Evolutionary conservation across 1,139 yeast species (phyloP), one percentile per base, ranked within the genome.

Genomic region (Candida sojae): DNA sequence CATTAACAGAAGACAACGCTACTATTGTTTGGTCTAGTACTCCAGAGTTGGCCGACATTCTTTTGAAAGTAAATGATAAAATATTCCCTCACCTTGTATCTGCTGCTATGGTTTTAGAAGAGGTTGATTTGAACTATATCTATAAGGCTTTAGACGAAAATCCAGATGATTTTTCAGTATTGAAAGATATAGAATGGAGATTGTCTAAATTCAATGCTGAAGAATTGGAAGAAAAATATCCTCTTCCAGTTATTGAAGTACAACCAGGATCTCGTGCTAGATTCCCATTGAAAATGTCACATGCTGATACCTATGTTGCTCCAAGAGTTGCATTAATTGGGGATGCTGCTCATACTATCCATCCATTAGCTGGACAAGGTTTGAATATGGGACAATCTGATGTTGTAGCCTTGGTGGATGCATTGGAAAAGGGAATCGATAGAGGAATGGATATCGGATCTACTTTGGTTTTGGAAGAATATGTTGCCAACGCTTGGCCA

Each of bases 381-480:
- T 79, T 93, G 51, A 93, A 93, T 64, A 91, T 93, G 96, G 99
- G 99, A n/a, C 97, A 92, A 64, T 84, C 87, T 33, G 99, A 93
- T 62, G 97, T 89, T 2, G 84, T 84, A 48, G 73, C 85, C 2
- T 74, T 93, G 39, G 83, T 86, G 1, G 71, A 66, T 1, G 88
- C 95, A 0, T 63, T 93, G 39, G 96, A 89, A 56, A 71, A 57
- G 9, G 96, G 96, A 1, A 70, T 81, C 3, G 71, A 73, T 32
- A 74, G 97, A 41, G 99, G 99, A 0, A 74, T 88, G 54, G 99
- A 95, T 61, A 85, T 93, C 47, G 99, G 98, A 1, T 79, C 86
- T 23, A 71, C 84, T n/a, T 70, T 92, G 52, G 91, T 89, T 3
- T 75, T 93, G 43, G 97, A 92, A 63, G 88, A 91, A 10, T 93